Evolutionary conservation across 1,284 basidiomycete species (phyloP), one percentile per base, ranked within the genome.

Genomic region (Exobasidium rhododendri): DNA sequence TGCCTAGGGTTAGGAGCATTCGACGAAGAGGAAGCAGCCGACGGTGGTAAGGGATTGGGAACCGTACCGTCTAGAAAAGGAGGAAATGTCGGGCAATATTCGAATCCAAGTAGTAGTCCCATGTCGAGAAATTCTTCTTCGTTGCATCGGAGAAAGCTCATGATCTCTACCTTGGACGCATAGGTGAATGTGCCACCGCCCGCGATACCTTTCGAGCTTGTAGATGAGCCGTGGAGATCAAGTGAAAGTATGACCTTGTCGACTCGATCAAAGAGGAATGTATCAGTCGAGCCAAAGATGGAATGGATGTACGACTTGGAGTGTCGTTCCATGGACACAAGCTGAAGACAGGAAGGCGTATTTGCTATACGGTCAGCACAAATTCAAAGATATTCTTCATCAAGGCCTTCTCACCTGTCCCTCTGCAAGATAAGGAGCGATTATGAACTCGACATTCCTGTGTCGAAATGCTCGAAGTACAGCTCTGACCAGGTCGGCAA

Each of bases 121-220:
- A 93, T 85, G 80, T 99, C 94, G 68, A 98, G 87, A 82, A 98
- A 96, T 79, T 97, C 93, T 76, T 97, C 93, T 69, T 92, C 88
- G 35, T 81, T 85, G 56, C 97, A 77, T 6, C 84, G 85, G 30
- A 97, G 85, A 71, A 96, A 92, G 51, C 79, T 81, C 62, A 94
- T 81, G 65, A 98, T 84, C 30, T 84, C 81, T 29, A 86, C 85
- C 80, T 97, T 98, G 61, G 91, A 89, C 46, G 89, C 86, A 80
- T 86, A 97, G 14, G 88, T 88, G 83, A 98, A 94, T 14, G 67
- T 66, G 35, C 63, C 67, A 2, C 28, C 17, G 1, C 30, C 35
- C 1, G 55, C 28, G 24, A 22, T 10, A 7, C 20, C 26, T n/a
- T n/a, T 20, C 6, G 46, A 26, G 24, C 24, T 26, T n/a, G 52